These are phyloP conservation scores for Cordyceps cateniannulata DNA, from an alignment of 2,329 filamentous ascomycete species.

Conservation along the genomic window DNA sequence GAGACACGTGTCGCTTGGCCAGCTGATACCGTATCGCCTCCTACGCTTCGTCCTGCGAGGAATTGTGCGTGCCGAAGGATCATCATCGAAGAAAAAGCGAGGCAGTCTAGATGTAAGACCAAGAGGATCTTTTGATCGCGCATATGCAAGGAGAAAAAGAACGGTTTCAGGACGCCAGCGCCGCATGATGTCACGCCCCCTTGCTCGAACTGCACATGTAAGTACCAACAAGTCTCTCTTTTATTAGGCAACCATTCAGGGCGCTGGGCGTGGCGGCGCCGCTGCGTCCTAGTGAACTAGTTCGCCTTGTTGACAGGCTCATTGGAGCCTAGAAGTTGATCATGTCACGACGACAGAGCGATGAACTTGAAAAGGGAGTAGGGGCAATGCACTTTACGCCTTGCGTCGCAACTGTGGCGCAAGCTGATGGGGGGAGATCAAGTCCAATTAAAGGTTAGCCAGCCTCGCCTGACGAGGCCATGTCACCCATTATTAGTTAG, in stretches of 20 bases:
- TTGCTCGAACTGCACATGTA: neutral
- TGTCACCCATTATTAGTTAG: neutral
- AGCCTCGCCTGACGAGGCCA: neutral
- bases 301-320: neutral
- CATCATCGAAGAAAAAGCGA: neutral
- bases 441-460: neutral
- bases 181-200: neutral
- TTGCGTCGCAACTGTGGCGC: neutral
- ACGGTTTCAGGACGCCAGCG: neutral
- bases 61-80: too few species aligned
- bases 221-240: neutral
- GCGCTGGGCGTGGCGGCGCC: constrained; percentile 3
- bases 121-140: neutral
- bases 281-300: neutral
- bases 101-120: neutral
- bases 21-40: neutral
- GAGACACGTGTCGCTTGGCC: too few species aligned
- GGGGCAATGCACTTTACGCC: neutral
- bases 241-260: neutral
- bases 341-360: neutral
- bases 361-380: neutral
- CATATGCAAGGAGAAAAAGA: neutral
- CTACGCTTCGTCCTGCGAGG: neutral
- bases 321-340: neutral
- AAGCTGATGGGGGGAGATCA: neutral